Conservation (phyloP, 2,329 filamentous ascomycete species). For the Piedraia hortae region DNA sequence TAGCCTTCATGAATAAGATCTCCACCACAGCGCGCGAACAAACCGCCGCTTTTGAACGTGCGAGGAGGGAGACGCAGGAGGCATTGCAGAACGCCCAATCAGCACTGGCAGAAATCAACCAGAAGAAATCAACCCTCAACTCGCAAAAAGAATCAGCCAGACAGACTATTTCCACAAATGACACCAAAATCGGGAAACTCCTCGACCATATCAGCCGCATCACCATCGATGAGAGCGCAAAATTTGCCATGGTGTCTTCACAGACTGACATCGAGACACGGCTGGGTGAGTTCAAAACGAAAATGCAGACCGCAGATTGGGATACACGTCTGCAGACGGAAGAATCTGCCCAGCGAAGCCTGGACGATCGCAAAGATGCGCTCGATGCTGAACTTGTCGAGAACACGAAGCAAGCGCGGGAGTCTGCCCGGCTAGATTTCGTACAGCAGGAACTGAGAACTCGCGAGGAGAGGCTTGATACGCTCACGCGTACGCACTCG, state of each 20-base stretch:
- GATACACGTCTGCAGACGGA: conserved; percentile 42
- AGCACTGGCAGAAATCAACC: conserved; percentile 44
- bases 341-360: conserved; percentile 33
- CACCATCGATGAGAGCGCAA: conserved; percentile 59
- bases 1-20: conserved; percentile 51
- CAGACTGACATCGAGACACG: conserved; percentile 39
- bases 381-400: conserved; percentile 61
- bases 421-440: conserved; percentile 60
- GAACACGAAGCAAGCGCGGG: conserved; percentile 52
- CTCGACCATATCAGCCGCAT: conserved; percentile 47
- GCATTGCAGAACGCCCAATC: conserved; percentile 48
- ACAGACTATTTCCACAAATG: conserved; percentile 44
- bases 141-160: conserved; percentile 50
- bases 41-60: conserved; percentile 45
- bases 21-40: conserved; percentile 52
- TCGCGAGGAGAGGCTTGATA: conserved; percentile 46
- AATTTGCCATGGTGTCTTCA: conserved; percentile 47
- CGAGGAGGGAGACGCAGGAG: conserved; percentile 44
- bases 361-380: conserved; percentile 45
- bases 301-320: conserved; percentile 35
- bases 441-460: conserved; percentile 56
- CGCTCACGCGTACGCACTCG: conserved; percentile 46
- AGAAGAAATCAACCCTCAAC: conserved; percentile 40
- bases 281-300: conserved; percentile 33
- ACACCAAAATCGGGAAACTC: conserved; percentile 36